Percentiles rank a stretch among this genome's conserved stretches.
phyloP scores from a whole-genome alignment of 2,329 filamentous ascomycete genomes.

The Botryosphaeria dothidea region DNA sequence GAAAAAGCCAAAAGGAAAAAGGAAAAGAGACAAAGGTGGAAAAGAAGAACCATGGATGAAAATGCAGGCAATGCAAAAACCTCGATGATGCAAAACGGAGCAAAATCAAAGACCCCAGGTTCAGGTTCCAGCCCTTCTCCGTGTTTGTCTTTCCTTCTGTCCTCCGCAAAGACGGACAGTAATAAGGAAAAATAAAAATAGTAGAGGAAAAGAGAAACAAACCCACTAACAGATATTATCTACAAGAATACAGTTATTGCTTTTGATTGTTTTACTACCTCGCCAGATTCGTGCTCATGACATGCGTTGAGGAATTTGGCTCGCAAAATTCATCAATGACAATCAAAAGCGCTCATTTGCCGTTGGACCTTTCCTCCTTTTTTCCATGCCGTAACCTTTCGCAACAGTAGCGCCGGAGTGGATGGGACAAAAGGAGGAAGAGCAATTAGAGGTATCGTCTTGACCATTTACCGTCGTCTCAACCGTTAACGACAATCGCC shows the following conservation, averaged over 20 bases:
- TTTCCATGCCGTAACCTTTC: not conserved
- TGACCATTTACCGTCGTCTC: not conserved
- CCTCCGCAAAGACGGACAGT: not conserved
- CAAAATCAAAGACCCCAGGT: too few species aligned
- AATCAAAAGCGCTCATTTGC: not conserved
- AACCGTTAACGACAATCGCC: not conserved
- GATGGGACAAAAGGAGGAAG: not conserved
- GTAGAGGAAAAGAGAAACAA: too few species aligned
- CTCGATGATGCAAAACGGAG: too few species aligned
- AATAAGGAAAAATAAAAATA: not conserved
- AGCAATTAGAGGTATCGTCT: not conserved
- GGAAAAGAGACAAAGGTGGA: too few species aligned
- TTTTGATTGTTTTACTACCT: not conserved
- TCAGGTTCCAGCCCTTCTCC: constrained; percentile 2
- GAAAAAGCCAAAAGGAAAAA: too few species aligned
- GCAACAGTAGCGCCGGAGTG: not conserved
- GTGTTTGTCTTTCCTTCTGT: not conserved
- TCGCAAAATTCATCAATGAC: not conserved
- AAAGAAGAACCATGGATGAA: too few species aligned
- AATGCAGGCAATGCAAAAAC: too few species aligned
- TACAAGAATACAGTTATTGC: constrained; percentile 13
- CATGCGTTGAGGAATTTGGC: not conserved
- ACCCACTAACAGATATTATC: constrained; percentile 2
- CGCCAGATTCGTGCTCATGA: not conserved
- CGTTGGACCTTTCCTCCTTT: too few species aligned